Evolutionary conservation across 441 rosid species (phyloP).

Genomic region (Gossypium schwendimanii): DNA sequence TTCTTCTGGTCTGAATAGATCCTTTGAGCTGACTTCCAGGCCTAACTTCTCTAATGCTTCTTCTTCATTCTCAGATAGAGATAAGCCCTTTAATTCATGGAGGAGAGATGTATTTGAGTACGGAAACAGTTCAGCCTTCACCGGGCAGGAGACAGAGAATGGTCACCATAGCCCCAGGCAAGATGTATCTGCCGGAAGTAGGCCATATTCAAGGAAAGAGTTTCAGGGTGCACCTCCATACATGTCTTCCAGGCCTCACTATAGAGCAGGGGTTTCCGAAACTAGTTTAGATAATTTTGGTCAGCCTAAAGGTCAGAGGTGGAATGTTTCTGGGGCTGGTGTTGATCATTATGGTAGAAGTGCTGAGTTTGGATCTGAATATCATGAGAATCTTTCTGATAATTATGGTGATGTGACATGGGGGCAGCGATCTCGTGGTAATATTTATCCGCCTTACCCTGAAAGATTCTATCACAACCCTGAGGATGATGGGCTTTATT

Average conservation of each 20-base stretch:
- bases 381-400: slow-evolving; percentile 56
- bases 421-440: slow-evolving; percentile 52
- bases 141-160: slow-evolving; percentile 45
- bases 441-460: slow-evolving; percentile 47
- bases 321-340: slow-evolving; percentile 66
- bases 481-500: slow-evolving; percentile 59
- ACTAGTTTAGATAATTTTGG: slow-evolving; percentile 42
- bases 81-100: slow-evolving; percentile 55
- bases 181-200: slow-evolving; percentile 43
- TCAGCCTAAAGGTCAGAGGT: slow-evolving; percentile 49
- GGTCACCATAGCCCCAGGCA: slow-evolving; percentile 46
- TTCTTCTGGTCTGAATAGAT: slow-evolving; percentile 46
- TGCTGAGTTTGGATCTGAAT: slow-evolving; percentile 55
- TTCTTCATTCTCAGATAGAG: slow-evolving; percentile 45
- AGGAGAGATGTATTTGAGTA: slow-evolving; percentile 64
- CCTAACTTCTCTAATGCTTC: slow-evolving; percentile 50
- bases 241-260: slow-evolving; percentile 35
- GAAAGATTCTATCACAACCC: slow-evolving; percentile 54
- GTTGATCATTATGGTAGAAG: slow-evolving; percentile 58
- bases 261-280: slow-evolving; percentile 53
- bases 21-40: slow-evolving; percentile 43
- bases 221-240: slow-evolving; percentile 52
- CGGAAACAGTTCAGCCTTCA: slow-evolving; percentile 45
- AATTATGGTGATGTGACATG: slow-evolving; percentile 64
- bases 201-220: slow-evolving; percentile 54